Conservation (phyloP, 164 flowering plant species). For the Pachysandra terminalis region DNA sequence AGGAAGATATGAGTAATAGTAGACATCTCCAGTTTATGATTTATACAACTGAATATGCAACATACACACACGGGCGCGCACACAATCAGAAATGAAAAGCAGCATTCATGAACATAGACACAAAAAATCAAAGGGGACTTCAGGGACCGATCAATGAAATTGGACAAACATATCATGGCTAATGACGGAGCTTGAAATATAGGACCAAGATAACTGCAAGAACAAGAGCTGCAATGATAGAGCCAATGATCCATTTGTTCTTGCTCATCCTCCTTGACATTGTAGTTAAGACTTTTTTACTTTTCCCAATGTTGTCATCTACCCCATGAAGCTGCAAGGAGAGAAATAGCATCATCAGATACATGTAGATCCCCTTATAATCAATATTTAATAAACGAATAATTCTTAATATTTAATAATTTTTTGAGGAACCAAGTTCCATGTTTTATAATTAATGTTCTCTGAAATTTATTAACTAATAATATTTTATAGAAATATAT, state of each 20-base stretch:
- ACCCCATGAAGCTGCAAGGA: slow-evolving; percentile 61
- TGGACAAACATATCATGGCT: neutral
- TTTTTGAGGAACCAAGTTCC: no score
- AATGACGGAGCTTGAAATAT: slow-evolving; percentile 48
- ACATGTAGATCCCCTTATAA: neutral
- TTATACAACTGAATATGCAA: neutral
- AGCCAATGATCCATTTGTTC: slow-evolving; percentile 55
- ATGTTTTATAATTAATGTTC: no score
- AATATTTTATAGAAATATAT: no score
- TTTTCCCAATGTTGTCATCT: slow-evolving; percentile 61
- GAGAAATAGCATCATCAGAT: neutral
- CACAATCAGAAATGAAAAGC: neutral
- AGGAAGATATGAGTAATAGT: no score
- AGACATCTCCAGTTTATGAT: neutral
- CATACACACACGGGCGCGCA: neutral
- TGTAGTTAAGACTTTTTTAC: slow-evolving; percentile 47
- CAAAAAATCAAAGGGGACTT: neutral
- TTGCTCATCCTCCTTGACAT: slow-evolving; percentile 57
- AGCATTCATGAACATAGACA: neutral
- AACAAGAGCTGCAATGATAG: slow-evolving; percentile 38
- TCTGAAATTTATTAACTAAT: no score
- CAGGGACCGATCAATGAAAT: neutral
- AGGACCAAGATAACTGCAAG: slow-evolving; percentile 41
- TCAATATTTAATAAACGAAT: no score
- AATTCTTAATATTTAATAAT: no score